Base-by-base conservation (phyloP, 495 filamentous ascomycete species). In the Usnea hakonensis region DNA sequence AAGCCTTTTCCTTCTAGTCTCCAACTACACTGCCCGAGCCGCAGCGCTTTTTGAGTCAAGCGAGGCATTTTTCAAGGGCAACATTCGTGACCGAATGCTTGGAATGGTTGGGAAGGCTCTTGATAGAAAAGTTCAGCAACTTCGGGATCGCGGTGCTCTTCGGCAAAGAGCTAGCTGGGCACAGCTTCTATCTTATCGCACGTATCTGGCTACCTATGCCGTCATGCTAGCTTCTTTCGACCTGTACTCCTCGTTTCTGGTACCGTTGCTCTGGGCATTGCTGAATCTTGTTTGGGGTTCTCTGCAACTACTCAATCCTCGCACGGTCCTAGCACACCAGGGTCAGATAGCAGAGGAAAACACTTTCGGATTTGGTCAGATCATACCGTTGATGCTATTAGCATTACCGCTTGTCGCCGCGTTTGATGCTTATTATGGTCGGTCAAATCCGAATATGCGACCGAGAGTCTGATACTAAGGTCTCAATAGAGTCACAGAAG, bases 301-400 rank as follows among this genome's bases (percentile, higher is more conserved):
- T 41, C 8, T 41, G 26, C 60, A 19, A 40, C n/a, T 33, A 10
- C 19, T 41, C 2, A 8, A 30, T 55, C 44, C 21, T 38, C 32
- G 56, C 19, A 41, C 0, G 9, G 2, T 11, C 10, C 33, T 44
- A 26, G 23, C 7, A 16, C 10, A 23, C 0, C 16, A 28, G 7
- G 40, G 17, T 43, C 37, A 26, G 33, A 26, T 16, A 21, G 58
- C 55, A 19, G 55, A 60, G 36, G 65, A 70, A 40, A 63, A 71
- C 36, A 21, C 33, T 9, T 41, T 64, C 57, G 64, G 61, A 3
- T 68, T 69, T 16, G 65, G 68, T 21, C 69, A 71, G 46, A 40
- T 70, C 0, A 58, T 71, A 13, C 65, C 65, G 8, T n/a, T 70
- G 2, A 54, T 69, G 19, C 59, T 70, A 7, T 14, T 52, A 28